A percentile compares a stretch with the other conserved stretches of the same genome.
These are phyloP conservation scores for Mycena maculata DNA, from an alignment of 768 basidiomycete species.

Conservation along the genomic window DNA sequence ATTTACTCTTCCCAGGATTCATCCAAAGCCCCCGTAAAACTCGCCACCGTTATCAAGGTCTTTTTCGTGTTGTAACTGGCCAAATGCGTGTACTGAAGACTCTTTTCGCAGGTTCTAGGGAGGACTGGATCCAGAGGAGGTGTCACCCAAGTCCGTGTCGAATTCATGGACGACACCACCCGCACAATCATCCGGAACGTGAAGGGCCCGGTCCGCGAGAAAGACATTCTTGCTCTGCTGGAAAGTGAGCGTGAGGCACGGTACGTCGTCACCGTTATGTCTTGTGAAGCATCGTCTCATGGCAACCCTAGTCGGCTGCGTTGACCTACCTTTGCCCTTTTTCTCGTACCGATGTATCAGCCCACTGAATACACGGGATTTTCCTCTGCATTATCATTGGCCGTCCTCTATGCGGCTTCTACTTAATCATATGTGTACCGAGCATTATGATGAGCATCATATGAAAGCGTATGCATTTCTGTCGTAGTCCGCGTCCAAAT, in stretches of 20 bases:
- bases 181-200: conserved; percentile 99
- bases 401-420: conserved; percentile 14
- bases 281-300: neutral
- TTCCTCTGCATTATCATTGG: conserved; percentile 5
- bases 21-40: conserved; percentile 93
- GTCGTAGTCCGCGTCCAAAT: neutral
- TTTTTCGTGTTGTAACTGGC: conserved; percentile 5
- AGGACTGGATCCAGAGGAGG: conserved; percentile 99
- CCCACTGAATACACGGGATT: conserved; percentile 30
- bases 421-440: conserved; percentile 20
- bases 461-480: conserved; percentile 14
- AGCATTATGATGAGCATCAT: conserved; percentile 20
- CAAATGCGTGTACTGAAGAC: conserved; percentile 10
- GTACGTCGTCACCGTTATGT: conserved; percentile 63
- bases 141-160: conserved; percentile 99
- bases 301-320: conserved; percentile 50
- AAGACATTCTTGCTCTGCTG: conserved; percentile 95
- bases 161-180: conserved; percentile 97
- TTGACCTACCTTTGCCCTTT: conserved; percentile 38
- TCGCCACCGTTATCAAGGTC: conserved; percentile 98
- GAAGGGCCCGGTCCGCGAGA: conserved; percentile 95
- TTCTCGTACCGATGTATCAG: conserved; percentile 29
- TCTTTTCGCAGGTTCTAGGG: conserved; percentile 82
- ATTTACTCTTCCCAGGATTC: conserved; percentile 66
- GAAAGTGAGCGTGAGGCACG: conserved; percentile 99